Evolutionary conservation across 768 basidiomycete genomes (phyloP).

Genomic region (Pholiota microspora): DNA sequence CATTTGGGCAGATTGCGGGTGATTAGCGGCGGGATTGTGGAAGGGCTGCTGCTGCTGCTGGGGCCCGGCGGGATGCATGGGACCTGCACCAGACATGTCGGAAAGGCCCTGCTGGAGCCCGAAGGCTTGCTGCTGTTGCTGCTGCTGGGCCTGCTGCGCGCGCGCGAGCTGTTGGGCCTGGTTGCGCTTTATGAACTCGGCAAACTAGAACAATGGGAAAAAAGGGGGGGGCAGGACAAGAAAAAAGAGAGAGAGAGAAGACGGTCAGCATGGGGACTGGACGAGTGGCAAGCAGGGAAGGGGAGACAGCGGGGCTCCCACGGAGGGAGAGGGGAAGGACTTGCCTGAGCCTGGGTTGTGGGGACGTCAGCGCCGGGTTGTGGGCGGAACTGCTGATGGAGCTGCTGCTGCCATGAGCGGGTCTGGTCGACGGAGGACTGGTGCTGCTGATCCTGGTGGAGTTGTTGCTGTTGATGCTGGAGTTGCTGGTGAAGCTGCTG

Average conservation of each 20-base stretch:
- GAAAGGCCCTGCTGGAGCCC: conserved; percentile 33
- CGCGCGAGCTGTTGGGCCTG: conserved; percentile 16
- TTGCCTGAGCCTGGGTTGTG: conserved; percentile 18
- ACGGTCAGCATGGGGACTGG: not conserved
- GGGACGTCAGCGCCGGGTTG: conserved; percentile 18
- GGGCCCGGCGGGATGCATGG: conserved; percentile 19
- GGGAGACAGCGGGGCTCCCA: conserved; percentile 23
- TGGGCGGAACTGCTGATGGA: conserved; percentile 27
- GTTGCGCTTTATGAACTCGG: conserved; percentile 28
- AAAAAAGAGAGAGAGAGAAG: conserved; percentile 4
- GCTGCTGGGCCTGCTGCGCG: conserved; percentile 21
- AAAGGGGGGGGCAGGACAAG: too few relatives aligned
- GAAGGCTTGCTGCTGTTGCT: conserved; percentile 43
- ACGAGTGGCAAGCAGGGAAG: conserved; percentile 12
- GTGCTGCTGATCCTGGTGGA: conserved; percentile 38
- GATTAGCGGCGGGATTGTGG: conserved; percentile 18
- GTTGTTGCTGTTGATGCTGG: conserved; percentile 41
- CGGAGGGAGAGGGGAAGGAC: conserved; percentile 14
- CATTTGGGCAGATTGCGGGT: conserved; percentile 19
- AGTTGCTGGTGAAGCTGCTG: conserved; percentile 36
- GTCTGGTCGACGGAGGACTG: conserved; percentile 47
- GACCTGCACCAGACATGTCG: conserved; percentile 34
- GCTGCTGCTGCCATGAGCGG: conserved; percentile 54
- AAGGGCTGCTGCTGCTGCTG: conserved; percentile 33
- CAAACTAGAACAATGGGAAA: conserved; percentile 22